Percentiles rank a stretch among this genome's conserved stretches.
Evolutionary conservation across 495 filamentous ascomycete genomes (phyloP).

Genomic region (Tetracladium marchalianum): DNA sequence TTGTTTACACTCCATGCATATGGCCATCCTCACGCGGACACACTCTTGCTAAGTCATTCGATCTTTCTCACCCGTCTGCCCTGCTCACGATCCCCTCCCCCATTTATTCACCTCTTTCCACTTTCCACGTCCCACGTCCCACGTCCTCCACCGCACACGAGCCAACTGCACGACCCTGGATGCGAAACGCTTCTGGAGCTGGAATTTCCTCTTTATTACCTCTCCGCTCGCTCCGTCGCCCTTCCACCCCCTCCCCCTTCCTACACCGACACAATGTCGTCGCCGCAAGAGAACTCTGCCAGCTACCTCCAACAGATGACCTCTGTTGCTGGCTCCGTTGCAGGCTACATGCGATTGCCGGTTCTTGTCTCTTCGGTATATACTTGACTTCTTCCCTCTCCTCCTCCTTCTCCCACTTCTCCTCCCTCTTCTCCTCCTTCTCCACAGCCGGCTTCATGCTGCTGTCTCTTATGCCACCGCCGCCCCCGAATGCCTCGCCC

Average conservation of each 20-base stretch:
- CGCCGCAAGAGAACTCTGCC: constrained; percentile 10
- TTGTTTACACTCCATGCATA: too few species aligned
- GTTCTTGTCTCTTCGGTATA: constrained; percentile 29
- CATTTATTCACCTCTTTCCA: too few species aligned
- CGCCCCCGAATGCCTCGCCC: constrained; percentile 1
- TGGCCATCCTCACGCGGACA: too few species aligned
- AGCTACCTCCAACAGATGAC: constrained; percentile 19
- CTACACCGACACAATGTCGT: constrained; percentile 10
- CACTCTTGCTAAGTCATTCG: too few species aligned
- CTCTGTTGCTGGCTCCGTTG: constrained; percentile 9
- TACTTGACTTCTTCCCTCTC: constrained; percentile 1
- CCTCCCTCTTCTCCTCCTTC: background rate
- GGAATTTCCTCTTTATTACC: too few species aligned
- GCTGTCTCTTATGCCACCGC: background rate
- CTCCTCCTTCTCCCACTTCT: background rate
- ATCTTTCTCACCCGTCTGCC: too few species aligned
- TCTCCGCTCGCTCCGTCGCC: too few species aligned
- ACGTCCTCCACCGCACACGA: too few species aligned
- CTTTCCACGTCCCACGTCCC: too few species aligned
- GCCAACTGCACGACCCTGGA: too few species aligned
- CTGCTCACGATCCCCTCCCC: too few species aligned
- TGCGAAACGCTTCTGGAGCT: too few species aligned
- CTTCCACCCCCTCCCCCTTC: background rate
- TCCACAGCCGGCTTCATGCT: background rate
- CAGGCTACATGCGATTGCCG: constrained; percentile 37